phyloP scores from a whole-genome alignment of 768 basidiomycete genomes.

The Lanmaoa pseudosensibilis region DNA sequence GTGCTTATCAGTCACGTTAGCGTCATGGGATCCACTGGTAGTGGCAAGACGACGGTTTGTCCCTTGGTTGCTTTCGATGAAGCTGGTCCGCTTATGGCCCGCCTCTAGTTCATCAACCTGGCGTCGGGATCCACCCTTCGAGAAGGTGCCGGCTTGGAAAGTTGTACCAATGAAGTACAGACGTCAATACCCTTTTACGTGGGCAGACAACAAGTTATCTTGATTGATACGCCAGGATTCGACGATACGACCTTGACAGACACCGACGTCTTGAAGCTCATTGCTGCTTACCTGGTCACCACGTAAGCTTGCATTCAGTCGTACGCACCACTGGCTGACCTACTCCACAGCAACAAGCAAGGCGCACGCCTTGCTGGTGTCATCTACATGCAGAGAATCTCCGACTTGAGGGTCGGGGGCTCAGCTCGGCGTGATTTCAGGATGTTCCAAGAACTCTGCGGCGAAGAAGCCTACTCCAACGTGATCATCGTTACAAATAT shows the following conservation, averaged over 20 bases:
- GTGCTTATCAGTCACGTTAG: constrained; percentile 31
- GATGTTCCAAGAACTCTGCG: constrained; percentile 55
- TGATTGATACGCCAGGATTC: constrained; percentile 66
- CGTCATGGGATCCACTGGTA: constrained; percentile 37
- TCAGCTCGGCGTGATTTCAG: constrained; percentile 48
- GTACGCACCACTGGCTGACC: constrained; percentile 7
- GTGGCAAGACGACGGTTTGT: constrained; percentile 37
- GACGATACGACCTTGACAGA: constrained; percentile 54
- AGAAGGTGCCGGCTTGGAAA: constrained; percentile 36
- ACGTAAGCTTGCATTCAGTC: constrained; percentile 23
- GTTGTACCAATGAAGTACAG: constrained; percentile 37
- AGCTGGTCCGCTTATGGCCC: constrained; percentile 1
- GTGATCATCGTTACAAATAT: constrained; percentile 55
- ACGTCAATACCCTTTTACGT: constrained; percentile 26
- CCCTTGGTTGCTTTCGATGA: background rate
- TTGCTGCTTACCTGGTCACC: constrained; percentile 40
- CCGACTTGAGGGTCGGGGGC: constrained; percentile 49
- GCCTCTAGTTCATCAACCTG: constrained; percentile 38
- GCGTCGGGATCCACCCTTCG: constrained; percentile 34
- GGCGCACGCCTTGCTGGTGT: constrained; percentile 45
- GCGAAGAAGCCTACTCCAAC: constrained; percentile 48
- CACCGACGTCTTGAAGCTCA: constrained; percentile 50
- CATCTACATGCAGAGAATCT: constrained; percentile 55
- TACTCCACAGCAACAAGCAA: constrained; percentile 32
- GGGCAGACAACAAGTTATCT: constrained; percentile 39